Percentiles rank a stretch among this genome's conserved stretches.
Evolutionary conservation across 257 asterid species (phyloP).

Genomic region (Nicotiana tomentosiformis): DNA sequence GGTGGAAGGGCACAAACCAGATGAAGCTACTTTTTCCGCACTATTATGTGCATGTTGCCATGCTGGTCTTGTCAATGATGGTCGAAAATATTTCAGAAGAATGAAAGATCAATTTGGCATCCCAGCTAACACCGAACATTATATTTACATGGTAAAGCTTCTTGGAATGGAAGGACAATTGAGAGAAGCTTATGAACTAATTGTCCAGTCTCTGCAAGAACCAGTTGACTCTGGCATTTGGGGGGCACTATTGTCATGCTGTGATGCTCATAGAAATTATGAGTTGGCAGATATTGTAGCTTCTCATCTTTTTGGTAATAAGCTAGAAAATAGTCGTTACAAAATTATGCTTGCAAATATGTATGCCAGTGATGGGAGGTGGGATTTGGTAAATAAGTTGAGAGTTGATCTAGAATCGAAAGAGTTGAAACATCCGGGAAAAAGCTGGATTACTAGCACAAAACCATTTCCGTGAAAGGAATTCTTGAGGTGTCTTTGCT

Average conservation of each 20-base stretch:
- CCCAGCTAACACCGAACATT: constrained; percentile 52
- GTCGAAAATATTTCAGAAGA: constrained; percentile 37
- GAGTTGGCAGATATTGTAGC: constrained; percentile 44
- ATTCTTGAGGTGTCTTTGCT: background rate
- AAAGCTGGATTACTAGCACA: constrained; percentile 48
- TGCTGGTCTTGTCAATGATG: constrained; percentile 56
- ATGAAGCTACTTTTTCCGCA: constrained; percentile 59
- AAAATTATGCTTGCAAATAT: constrained; percentile 63
- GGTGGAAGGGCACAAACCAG: constrained; percentile 43
- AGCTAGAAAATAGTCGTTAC: constrained; percentile 31
- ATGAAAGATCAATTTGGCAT: constrained; percentile 53
- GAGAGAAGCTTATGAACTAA: constrained; percentile 54
- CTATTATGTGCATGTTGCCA: constrained; percentile 78
- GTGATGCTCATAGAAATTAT: constrained; percentile 37
- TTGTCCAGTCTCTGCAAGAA: constrained; percentile 28
- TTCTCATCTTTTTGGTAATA: constrained; percentile 25
- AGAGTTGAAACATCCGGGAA: constrained; percentile 49
- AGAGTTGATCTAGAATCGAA: constrained; percentile 36
- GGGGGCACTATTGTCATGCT: constrained; percentile 85
- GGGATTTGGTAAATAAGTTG: constrained; percentile 59
- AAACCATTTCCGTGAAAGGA: background rate
- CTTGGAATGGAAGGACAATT: constrained; percentile 74
- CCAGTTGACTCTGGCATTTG: constrained; percentile 55
- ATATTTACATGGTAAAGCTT: constrained; percentile 75
- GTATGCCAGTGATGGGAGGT: constrained; percentile 63